Evolutionary conservation across 331 rosid genomes (phyloP).

Genomic region (Quercus phellos): DNA sequence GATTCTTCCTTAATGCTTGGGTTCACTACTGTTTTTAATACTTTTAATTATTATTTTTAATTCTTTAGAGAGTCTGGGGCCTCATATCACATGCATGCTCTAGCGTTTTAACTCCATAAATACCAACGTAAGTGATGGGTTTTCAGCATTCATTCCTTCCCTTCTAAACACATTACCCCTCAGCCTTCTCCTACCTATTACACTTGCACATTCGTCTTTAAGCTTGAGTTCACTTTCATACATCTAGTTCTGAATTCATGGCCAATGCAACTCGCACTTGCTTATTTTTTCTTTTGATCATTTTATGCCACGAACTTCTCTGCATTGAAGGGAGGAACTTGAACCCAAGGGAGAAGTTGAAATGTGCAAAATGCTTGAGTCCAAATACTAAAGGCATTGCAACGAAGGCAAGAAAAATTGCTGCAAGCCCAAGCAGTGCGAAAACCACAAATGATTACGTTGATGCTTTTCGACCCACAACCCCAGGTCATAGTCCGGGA

Average conservation of each 20-base stretch:
- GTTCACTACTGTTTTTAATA: neutral
- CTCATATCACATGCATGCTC: neutral
- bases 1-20: neutral
- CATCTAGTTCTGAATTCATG: neutral
- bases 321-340: neutral
- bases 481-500: slow-evolving; percentile 53
- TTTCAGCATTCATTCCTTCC: neutral
- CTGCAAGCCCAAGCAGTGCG: neutral
- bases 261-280: neutral
- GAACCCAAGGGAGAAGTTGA: neutral
- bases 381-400: neutral
- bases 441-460: neutral
- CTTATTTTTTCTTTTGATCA: neutral
- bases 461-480: slow-evolving; percentile 27
- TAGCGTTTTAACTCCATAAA: neutral
- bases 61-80: neutral
- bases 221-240: neutral
- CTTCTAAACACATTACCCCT: neutral
- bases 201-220: neutral
- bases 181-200: neutral
- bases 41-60: neutral
- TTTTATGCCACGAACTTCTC: neutral
- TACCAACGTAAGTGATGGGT: neutral
- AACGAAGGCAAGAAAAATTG: neutral
- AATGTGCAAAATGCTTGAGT: neutral